Percentiles rank a stretch among this genome's conserved stretches.
These are phyloP conservation scores for Hygrocybe punicea DNA, from an alignment of 768 basidiomycete species.

Conservation along the genomic window DNA sequence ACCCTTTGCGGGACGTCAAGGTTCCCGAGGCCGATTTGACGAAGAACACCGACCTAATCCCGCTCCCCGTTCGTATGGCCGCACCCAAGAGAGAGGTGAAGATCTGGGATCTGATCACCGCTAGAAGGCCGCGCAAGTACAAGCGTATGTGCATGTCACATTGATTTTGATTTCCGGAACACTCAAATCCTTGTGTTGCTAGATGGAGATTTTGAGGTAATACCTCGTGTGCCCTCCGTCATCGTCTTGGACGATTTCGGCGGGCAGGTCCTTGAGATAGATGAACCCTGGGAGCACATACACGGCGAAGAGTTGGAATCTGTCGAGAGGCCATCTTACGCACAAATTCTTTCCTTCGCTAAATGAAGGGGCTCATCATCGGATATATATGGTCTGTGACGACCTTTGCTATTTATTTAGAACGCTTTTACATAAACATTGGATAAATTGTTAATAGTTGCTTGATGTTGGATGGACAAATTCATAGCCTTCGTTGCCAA, in stretches of 20 bases:
- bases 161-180: constrained; percentile 10
- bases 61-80: constrained; percentile 8
- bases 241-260: constrained; percentile 54
- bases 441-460: no score
- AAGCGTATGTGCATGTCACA: constrained; percentile 35
- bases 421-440: no score
- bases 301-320: constrained; percentile 34
- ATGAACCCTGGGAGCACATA: constrained; percentile 62
- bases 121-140: constrained; percentile 40
- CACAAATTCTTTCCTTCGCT: constrained; percentile 6
- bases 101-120: constrained; percentile 31
- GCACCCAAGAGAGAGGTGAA: constrained; percentile 28
- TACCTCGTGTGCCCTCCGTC: constrained; percentile 52
- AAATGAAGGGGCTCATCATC: neutral
- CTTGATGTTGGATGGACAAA: no score
- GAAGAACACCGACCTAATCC: neutral
- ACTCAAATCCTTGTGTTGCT: neutral
- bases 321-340: constrained; percentile 6
- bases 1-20: constrained; percentile 11
- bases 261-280: constrained; percentile 39
- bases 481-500: neutral
- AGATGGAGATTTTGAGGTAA: constrained; percentile 56
- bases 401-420: neutral
- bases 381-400: no score
- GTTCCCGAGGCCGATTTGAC: constrained; percentile 9